Evolutionary conservation across 2,329 filamentous ascomycete species (phyloP), one percentile per base, ranked within the genome.

Genomic region (Trichophaea hybrida): DNA sequence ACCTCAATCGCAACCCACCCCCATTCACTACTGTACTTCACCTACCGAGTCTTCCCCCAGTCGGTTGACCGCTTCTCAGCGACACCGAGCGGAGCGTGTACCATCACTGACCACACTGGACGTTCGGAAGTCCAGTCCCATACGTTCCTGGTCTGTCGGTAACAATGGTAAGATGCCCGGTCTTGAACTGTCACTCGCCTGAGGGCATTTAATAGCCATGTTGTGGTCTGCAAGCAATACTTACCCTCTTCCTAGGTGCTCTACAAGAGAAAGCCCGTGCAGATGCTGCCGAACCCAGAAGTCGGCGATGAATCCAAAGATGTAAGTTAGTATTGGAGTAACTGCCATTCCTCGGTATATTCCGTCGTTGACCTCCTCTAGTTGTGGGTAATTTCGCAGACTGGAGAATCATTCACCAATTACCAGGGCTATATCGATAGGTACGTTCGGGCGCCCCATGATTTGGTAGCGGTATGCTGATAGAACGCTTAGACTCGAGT

Each of bases 241-340:
- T 51, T 6, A 51, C 31, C 31, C 48, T 15, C n/a, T 13, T 15
- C 44, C 13, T 61, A 97, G 91, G 91, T 98, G 68, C 80, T 95
- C 65, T 96, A 87, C 74, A 97, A 97, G 76, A 83, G 93, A 69
- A 97, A 97, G 75, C 90, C 90, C 59, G 89, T 97, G 70, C 83
- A 87, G 74, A 86, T 88, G 71, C 76, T 90, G 66, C 79, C 85
- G 54, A 78, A 79, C 52, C 85, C 86, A 24, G 76, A 80, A 56
- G 80, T 91, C 66, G 79, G 89, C 67, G 83, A 93, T 76, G 88
- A 94, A 66, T 82, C 86, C 69, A 78, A 81, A 68, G 89, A 97
- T 80, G 90, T 91, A 78, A 31, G 7, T 38, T 38, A 34, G 43
- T 12, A 68, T 49, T 17, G 44, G 24, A 8, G 24, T 49, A 46